Base-by-base conservation (phyloP, 169 alveolate genomes). In the Plasmodium falciparum region DNA sequence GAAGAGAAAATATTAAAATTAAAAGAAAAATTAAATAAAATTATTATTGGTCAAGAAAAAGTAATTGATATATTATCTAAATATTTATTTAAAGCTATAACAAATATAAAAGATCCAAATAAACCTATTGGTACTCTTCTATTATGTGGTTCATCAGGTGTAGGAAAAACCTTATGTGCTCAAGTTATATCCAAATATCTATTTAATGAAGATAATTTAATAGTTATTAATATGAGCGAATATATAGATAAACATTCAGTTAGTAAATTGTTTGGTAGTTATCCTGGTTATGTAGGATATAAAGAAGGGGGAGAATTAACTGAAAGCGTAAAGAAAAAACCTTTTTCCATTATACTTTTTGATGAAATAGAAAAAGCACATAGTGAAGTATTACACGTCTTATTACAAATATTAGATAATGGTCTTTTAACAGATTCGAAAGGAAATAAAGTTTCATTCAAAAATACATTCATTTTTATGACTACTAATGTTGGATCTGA, bases 281-380 rank as follows among this genome's bases (percentile, higher is more conserved):
- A 97, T 15, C 99, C 99, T 0, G 99, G 99, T 1, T 96, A 96
- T 90, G 94, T 96, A 71, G 98, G 98, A 17, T 96, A 95, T 74
- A 97, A 92, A 54, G 94, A 96, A 54, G 98, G 99, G 3, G 99
- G 99, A 12, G 97, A 96, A 75, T 94, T 95, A 52, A 96, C 97
- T 1, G 97, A 94, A 70, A 92, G 93, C 24, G 96, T 96, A 66
- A 73, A 95, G 63, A 93, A 93, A 33, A 90, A 86, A 47, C 98
- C 98, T 2, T 88, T 95, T 89, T 93, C 97, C 50, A 97, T 96
- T 22, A 95, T 96, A 12, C 92, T 96, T 70, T 93, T 96, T 65
- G 98, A 96, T 66, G 98, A 96, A 75, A 93, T 95, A 86, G 98
- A 96, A 92, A 96, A 96, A 89, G 98, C 98, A 24, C 98, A 96